These are phyloP conservation scores for Penicillium brevicompactum DNA, from an alignment of 2,329 filamentous ascomycete species.

Conservation along the genomic window DNA sequence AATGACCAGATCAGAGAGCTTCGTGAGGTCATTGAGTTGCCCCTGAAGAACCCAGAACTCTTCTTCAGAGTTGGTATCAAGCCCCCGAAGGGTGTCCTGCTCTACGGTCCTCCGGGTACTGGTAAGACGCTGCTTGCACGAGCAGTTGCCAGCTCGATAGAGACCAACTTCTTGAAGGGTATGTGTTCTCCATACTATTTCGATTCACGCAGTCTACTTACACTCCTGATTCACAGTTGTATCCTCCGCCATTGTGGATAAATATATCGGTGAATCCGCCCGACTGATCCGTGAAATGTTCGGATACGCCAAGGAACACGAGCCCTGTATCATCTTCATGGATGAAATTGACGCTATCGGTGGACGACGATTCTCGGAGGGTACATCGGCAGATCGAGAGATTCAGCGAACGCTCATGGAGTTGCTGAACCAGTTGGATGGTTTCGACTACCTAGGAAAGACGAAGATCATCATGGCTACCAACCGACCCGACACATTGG, in stretches of 20 bases:
- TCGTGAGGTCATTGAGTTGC: conserved; percentile 95
- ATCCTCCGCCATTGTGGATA: conserved; percentile 98
- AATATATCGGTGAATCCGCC: conserved; percentile 98
- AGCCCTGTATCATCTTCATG: conserved; percentile 99
- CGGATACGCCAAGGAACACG: conserved; percentile 98
- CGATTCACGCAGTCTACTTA: conserved; percentile 5
- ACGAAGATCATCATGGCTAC: conserved; percentile 99
- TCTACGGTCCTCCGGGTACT: conserved; percentile 95
- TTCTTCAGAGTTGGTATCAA: conserved; percentile 98
- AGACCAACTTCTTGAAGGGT: conserved; percentile 99
- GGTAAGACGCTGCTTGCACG: conserved; percentile 94
- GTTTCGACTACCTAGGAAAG: conserved; percentile 98
- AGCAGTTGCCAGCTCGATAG: conserved; percentile 92
- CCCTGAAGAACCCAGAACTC: conserved; percentile 96
- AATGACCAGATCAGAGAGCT: conserved; percentile 98
- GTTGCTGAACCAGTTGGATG: conserved; percentile 95
- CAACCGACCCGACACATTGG: conserved; percentile 93
- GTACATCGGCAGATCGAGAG: conserved; percentile 94
- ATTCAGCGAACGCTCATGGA: conserved; percentile 99
- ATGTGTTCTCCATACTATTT: conserved; percentile 30
- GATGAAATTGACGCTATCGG: conserved; percentile 99
- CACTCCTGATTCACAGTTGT: conserved; percentile 65
- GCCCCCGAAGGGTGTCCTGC: conserved; percentile 92
- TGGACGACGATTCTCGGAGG: conserved; percentile 93
- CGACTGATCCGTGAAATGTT: conserved; percentile 99